Conservation (phyloP, 1,284 basidiomycete species). For the Tilletia setariae region DNA sequence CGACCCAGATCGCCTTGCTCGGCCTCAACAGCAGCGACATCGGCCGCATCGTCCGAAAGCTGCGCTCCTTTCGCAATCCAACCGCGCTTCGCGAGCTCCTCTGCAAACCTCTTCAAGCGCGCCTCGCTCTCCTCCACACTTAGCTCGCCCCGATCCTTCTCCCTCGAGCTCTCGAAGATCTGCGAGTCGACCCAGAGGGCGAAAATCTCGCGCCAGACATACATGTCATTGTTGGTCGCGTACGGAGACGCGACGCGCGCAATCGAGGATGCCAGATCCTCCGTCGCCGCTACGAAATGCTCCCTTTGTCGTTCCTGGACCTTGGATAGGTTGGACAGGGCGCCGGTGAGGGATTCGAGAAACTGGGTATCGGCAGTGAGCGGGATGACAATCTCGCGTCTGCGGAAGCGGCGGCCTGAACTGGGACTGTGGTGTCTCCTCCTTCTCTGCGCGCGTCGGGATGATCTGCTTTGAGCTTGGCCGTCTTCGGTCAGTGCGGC, state of each 20-base stretch:
- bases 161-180: constrained; percentile 77
- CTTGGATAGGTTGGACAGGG: constrained; percentile 68
- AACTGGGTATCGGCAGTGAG: constrained; percentile 77
- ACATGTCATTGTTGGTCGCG: constrained; percentile 67
- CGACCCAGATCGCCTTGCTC: constrained; percentile 17
- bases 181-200: constrained; percentile 80
- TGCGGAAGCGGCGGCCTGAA: background rate
- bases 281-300: constrained; percentile 66
- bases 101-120: constrained; percentile 69
- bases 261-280: constrained; percentile 63
- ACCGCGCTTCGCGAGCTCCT: constrained; percentile 63
- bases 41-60: constrained; percentile 19
- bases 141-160: constrained; percentile 71
- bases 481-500: background rate
- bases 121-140: constrained; percentile 70
- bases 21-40: constrained; percentile 14
- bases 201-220: constrained; percentile 87
- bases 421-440: constrained; percentile 1
- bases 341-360: constrained; percentile 71
- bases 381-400: constrained; percentile 71
- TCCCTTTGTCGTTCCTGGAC: constrained; percentile 66
- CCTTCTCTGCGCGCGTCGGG: background rate
- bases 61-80: constrained; percentile 29
- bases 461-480: background rate
- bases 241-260: constrained; percentile 52